Evolutionary conservation across 306 rosid genomes (phyloP), one percentile per base, ranked within the genome.

Genomic region (Lathyrus tuberosus): DNA sequence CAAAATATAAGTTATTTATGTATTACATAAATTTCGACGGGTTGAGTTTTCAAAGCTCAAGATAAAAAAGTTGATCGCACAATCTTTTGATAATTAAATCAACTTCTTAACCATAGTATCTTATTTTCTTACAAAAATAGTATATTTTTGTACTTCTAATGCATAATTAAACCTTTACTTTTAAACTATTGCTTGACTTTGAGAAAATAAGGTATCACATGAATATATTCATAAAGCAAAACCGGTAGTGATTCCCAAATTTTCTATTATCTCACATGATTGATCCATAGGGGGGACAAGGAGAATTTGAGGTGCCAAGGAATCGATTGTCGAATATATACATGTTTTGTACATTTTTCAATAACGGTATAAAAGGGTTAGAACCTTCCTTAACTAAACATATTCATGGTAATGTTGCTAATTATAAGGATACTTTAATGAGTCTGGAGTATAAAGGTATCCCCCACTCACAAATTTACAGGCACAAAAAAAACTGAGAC

Each of bases 391-490:
- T n/a, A 56, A 58, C 37, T 61, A 59, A 46, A 58, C 30, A 77
- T 17, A 76, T 41, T 74, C 69, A 59, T 58, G 11, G 20, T 35
- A 53, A 73, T 31, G 46, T 67, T 71, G 13, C 65, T 59, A 15
- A 49, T 16, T 62, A 51, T n/a, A 35, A 63, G 48, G 65, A 67
- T 64, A 30, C 35, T 62, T 64, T 65, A 30, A 69, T 49, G 61
- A 46, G 9, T 49, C 66, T 64, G 65, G 70, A 73, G 84, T 48
- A 84, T 85, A 73, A 85, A 88, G 85, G 58, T 64, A 18, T 83
- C 65, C n/a, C n/a, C 81, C 81, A 79, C 80, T 72, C 66, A 77
- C 65, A 67, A 48, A 69, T 26, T 71, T 13, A 53, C 59, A 14
- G 54, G 28, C 66, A 71, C 62, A 47, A 62, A 44, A 11, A 58